Base-by-base conservation (phyloP, 164 flowering plant genomes). In the Euptelea pleiosperma region DNA sequence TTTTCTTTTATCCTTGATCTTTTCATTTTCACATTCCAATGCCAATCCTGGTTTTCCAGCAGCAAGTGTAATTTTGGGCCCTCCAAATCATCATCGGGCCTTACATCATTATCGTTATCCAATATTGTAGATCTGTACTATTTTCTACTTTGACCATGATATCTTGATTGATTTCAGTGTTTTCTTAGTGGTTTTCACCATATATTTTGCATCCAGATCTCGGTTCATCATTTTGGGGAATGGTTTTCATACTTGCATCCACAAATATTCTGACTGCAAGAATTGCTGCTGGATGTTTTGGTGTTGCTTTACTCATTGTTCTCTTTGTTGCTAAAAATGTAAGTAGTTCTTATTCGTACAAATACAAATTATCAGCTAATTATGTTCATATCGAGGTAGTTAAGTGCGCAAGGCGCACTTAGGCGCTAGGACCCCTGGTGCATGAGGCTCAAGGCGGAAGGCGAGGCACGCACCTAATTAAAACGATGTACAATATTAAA, bases 221-320 rank as follows among this genome's bases (percentile, higher is more conserved):
- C 46, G 99, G 99, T 41, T 91, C 98, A 48, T 91, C 97, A 64
- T 90, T 93, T 74, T 90, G 97, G 96, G 97, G 97, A 70, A 87
- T 93, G 97, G 77, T 70, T 68, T 78, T 93, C 48, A 79, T 88
- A 36, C 90, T 93, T 41, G 91, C 99, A 51, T 93, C 99, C 39
- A 93, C 96, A 54, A 80, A 91, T 74, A 80, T 88, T 55, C 64
- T 84, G 11, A 79, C 95, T 55, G 83, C 99, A 57, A 85, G 80
- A 72, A 88, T 93, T 68, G 99, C 91, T 42, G 97, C 96, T 61
- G 99, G 85, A 41, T 86, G 99, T 65, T 75, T 93, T 33, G 78
- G 30, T 30, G 76, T 73, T 57, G 83, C 99, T 62, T 68, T 93
- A 64, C 63, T 93, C 58, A 52, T 93, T 63, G 99, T 93, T 9